phyloP scores from a whole-genome alignment of 768 basidiomycete species.

The Guyanaporus albipodus region DNA sequence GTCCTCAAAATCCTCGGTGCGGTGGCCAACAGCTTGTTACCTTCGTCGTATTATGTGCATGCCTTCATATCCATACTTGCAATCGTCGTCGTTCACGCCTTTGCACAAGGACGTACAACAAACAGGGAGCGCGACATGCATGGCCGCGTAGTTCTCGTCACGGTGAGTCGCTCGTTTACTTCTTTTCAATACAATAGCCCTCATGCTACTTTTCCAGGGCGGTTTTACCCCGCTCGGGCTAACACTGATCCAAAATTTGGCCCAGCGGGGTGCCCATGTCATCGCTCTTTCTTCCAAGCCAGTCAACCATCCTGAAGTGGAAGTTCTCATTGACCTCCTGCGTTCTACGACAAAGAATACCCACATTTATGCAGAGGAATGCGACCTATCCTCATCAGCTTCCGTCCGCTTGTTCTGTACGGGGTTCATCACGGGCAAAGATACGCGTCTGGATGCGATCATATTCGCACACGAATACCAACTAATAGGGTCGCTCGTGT shows the following conservation, averaged over 20 bases:
- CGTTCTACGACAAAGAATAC: slow-evolving; percentile 70
- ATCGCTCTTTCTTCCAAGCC: slow-evolving; percentile 67
- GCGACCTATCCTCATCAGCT: slow-evolving; percentile 61
- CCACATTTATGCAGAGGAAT: slow-evolving; percentile 74
- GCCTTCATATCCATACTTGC: slow-evolving; percentile 41
- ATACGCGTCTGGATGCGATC: slow-evolving; percentile 72
- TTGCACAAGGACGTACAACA: slow-evolving; percentile 68
- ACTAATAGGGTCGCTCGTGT: slow-evolving; percentile 51
- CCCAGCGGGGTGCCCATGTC: slow-evolving; percentile 72
- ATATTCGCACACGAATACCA: slow-evolving; percentile 76
- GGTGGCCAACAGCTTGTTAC: slow-evolving; percentile 42
- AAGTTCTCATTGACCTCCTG: slow-evolving; percentile 62
- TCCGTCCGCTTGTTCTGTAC: slow-evolving; percentile 69
- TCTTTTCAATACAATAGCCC: not conserved
- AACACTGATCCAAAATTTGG: slow-evolving; percentile 61
- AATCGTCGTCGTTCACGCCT: slow-evolving; percentile 49
- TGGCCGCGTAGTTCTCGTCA: slow-evolving; percentile 64
- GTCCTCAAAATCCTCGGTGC: slow-evolving; percentile 48
- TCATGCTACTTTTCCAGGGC: slow-evolving; percentile 43
- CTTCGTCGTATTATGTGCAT: slow-evolving; percentile 56
- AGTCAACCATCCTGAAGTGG: slow-evolving; percentile 43
- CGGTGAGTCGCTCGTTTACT: slow-evolving; percentile 41
- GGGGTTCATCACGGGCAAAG: slow-evolving; percentile 59
- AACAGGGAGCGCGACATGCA: slow-evolving; percentile 73
- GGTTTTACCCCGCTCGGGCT: slow-evolving; percentile 72